These are phyloP conservation scores for Pyrus betulifolia DNA, from an alignment of 306 rosid species.

Conservation along the genomic window DNA sequence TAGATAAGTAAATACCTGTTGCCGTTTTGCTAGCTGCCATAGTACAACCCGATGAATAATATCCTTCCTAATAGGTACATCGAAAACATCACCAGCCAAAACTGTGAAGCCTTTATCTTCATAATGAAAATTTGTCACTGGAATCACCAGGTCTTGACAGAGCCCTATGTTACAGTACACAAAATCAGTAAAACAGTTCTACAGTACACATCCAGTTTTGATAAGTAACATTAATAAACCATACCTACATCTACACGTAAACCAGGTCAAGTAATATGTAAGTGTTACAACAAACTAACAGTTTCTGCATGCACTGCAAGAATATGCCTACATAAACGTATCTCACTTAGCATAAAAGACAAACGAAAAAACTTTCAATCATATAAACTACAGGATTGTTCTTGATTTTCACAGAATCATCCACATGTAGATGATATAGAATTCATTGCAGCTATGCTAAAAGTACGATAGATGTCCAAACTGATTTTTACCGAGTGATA, in stretches of 20 bases:
- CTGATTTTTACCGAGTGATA: too few relatives aligned
- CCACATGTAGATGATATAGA: too few relatives aligned
- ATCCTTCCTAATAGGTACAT: conserved; percentile 84
- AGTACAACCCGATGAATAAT: conserved; percentile 78
- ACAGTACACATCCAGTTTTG: not conserved
- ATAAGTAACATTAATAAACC: conserved; percentile 8
- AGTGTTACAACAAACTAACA: not conserved
- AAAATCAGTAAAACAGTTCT: conserved; percentile 3
- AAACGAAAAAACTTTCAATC: not conserved
- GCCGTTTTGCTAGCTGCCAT: conserved; percentile 94
- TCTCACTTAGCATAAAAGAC: not conserved
- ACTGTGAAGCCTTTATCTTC: conserved; percentile 88
- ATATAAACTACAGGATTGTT: not conserved
- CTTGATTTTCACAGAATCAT: not conserved
- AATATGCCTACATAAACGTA: not conserved
- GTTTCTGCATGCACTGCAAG: not conserved
- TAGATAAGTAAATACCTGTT: conserved; percentile 47
- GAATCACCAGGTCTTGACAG: conserved; percentile 74
- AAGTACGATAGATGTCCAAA: too few relatives aligned
- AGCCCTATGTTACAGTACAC: conserved; percentile 47
- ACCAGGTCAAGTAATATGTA: not conserved
- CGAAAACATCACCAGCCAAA: conserved; percentile 90
- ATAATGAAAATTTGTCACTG: conserved; percentile 72
- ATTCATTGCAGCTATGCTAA: too few relatives aligned
- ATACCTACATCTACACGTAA: not conserved